Conservation (phyloP, 106 monocot genomes). For the Dioscorea dumetorum region DNA sequence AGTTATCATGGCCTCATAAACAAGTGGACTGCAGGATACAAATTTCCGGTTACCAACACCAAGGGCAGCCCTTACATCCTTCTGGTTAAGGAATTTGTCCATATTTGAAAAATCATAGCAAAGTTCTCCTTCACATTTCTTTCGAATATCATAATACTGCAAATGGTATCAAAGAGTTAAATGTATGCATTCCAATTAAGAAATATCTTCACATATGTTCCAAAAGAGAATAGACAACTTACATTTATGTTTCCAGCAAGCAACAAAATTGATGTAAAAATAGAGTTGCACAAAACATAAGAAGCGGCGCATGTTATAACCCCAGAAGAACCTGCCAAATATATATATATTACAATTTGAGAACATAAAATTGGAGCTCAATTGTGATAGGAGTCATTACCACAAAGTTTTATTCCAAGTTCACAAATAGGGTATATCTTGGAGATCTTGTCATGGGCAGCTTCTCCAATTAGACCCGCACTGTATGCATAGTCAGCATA, state of each 20-base stretch:
- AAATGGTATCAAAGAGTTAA: not conserved
- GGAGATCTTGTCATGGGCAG: constrained; percentile 20
- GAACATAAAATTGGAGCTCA: not conserved
- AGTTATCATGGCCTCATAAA: constrained; percentile 38
- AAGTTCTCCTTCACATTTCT: constrained; percentile 40
- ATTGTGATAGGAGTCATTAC: constrained; percentile 5
- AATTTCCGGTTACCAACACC: constrained; percentile 41
- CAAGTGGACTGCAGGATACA: constrained; percentile 35
- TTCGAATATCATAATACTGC: constrained; percentile 56
- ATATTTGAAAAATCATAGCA: constrained; percentile 56
- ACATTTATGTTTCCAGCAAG: constrained; percentile 58
- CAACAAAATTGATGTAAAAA: constrained; percentile 49
- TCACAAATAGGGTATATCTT: constrained; percentile 38
- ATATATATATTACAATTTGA: not conserved
- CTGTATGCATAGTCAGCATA: constrained; percentile 49
- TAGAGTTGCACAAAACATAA: constrained; percentile 53
- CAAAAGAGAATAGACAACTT: not conserved
- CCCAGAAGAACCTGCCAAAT: constrained; percentile 39
- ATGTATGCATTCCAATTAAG: not conserved
- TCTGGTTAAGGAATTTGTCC: constrained; percentile 44
- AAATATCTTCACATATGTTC: not conserved
- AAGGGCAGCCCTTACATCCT: constrained; percentile 35
- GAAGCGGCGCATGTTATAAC: constrained; percentile 46
- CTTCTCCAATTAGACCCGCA: constrained; percentile 37
- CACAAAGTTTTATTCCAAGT: constrained; percentile 30